These are phyloP conservation scores for Plasmopara halstedii DNA, from an alignment of 352 stramenopile genomes.

Conservation along the genomic window DNA sequence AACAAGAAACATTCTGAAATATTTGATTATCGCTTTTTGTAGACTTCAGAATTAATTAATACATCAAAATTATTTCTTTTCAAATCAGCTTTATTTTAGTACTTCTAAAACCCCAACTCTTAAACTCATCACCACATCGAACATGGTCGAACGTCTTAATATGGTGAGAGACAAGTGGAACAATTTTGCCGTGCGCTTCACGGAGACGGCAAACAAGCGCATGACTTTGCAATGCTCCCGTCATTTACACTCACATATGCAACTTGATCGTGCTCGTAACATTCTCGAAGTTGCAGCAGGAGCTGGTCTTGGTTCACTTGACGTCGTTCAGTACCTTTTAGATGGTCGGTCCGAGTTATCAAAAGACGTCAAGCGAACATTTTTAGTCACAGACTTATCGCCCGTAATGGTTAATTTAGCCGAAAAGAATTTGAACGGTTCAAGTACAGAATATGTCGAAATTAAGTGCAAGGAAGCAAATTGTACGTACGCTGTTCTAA, in stretches of 20 bases:
- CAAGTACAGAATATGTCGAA: conserved; percentile 1
- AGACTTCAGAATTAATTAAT: too few relatives aligned
- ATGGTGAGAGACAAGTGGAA: conserved; percentile 26
- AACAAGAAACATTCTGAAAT: too few relatives aligned
- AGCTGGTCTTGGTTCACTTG: conserved; percentile 35
- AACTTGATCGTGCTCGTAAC: conserved; percentile 28
- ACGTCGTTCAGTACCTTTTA: conserved; percentile 21
- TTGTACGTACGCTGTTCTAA: conserved; percentile 14
- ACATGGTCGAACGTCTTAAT: conserved; percentile 10
- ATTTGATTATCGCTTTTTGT: too few relatives aligned
- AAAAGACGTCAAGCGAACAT: conserved; percentile 17
- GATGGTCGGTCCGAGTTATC: conserved; percentile 10
- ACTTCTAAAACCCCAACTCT: too few relatives aligned
- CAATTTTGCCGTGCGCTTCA: conserved; percentile 30
- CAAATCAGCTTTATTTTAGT: too few relatives aligned
- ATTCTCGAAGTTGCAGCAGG: conserved; percentile 47
- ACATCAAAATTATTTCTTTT: too few relatives aligned
- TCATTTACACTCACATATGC: conserved; percentile 41
- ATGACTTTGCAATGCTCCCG: conserved; percentile 39
- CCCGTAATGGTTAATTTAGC: conserved; percentile 36
- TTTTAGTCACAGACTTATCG: conserved; percentile 37
- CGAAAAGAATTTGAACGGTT: conserved; percentile 19
- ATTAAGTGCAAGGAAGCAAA: conserved; percentile 34
- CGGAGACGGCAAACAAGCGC: conserved; percentile 39
- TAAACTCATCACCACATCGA: too few relatives aligned